These are phyloP conservation scores for Picochlorum sp. DNA, from an alignment of 139 green algal species.

Conservation along the genomic window DNA sequence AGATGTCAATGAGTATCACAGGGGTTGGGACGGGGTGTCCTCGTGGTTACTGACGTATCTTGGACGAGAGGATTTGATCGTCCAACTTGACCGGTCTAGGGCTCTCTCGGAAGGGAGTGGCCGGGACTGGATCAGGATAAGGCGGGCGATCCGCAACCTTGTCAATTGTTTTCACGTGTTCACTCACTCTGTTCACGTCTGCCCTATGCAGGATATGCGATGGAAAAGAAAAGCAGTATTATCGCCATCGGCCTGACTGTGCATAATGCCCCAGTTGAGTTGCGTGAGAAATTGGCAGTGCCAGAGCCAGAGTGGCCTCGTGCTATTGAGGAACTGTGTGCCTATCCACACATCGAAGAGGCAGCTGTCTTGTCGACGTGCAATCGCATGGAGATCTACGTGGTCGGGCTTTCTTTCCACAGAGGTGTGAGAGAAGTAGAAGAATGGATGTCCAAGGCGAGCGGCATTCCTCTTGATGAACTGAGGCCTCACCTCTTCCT, in stretches of 20 bases:
- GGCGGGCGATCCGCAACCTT: not conserved
- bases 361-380: conserved; percentile 94
- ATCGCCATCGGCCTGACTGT: conserved; percentile 94
- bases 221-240: conserved; percentile 85
- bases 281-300: conserved; percentile 96
- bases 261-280: conserved; percentile 88
- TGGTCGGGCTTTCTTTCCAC: conserved; percentile 90
- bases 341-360: conserved; percentile 96
- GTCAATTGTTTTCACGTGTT: not conserved
- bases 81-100: no score
- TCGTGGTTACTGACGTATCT: not conserved
- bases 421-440: conserved; percentile 90
- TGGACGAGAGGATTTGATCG: no score
- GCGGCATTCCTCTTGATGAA: conserved; percentile 84
- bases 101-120: not conserved
- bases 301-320: conserved; percentile 90
- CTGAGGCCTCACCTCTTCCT: conserved; percentile 93
- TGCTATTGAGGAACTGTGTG: conserved; percentile 86
- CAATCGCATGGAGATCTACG: conserved; percentile 99
- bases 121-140: not conserved
- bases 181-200: not conserved
- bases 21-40: not conserved
- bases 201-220: conserved; percentile 72
- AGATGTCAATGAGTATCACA: not conserved
- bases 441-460: conserved; percentile 92